Evolutionary conservation across 495 filamentous ascomycete species (phyloP), one percentile per base, ranked within the genome.

Genomic region (Glarea lozoyensis): DNA sequence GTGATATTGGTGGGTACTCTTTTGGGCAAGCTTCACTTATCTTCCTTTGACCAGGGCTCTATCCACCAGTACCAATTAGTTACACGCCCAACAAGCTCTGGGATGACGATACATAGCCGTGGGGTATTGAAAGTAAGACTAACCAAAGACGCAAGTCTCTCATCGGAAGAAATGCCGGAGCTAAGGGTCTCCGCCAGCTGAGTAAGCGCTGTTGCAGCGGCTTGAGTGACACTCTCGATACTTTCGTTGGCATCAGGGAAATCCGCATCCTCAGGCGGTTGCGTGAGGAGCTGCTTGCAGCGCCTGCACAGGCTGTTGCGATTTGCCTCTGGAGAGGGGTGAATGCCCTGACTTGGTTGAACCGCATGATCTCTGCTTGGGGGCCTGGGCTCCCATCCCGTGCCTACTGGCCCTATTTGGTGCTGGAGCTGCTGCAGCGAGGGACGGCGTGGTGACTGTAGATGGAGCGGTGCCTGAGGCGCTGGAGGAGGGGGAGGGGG

Each of bases 101-200:
- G 16, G n/a, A 21, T 37, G 22, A 21, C 10, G 17, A 20, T 21
- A 10, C 15, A 20, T 19, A n/a, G n/a, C n/a, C n/a, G 31, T 16
- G 36, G 29, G 25, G 27, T 36, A 10, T 37, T 12, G n/a, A 24
- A 45, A 27, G 32, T 38, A 11, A 30, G 38, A 44, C 18, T 43
- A 17, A 48, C 45, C 40, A 53, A 41, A 21, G 37, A 23, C 37
- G 37, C 25, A n/a, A 37, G 29, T 13, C 35, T 37, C 16, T 37
- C 10, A 6, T 31, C 49, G 44, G 44, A 51, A 17, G 48, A 35
- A 17, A 48, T 48, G 15, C 49, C 44, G 12, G 31, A 45, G 45
- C 40, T 21, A 31, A 56, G 53, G 13, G 45, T 56, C n/a, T 29
- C 40, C 39, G 42, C 45, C 6, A 56, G 42, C 37, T 52, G 16